Conservation (phyloP, 495 filamentous ascomycete genomes). For the Aspergillus biplanus region DNA sequence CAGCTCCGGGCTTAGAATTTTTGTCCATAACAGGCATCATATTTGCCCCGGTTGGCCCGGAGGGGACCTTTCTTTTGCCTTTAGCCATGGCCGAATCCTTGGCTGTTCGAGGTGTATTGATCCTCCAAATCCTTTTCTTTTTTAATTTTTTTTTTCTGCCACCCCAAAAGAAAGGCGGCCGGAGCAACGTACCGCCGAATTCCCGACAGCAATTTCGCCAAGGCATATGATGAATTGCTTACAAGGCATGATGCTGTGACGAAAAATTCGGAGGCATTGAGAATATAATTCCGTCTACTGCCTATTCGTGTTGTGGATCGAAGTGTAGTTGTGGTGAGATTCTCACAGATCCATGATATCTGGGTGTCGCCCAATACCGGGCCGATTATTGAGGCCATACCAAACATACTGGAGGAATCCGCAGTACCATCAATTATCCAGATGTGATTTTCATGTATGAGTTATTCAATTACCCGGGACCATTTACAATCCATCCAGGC, state of each 20-base stretch:
- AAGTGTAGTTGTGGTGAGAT: conserved; percentile 4
- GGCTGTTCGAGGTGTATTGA: conserved; percentile 23
- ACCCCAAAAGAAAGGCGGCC: conserved; percentile 33
- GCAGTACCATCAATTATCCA: conserved; percentile 21
- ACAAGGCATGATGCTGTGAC: not conserved
- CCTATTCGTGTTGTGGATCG: not conserved
- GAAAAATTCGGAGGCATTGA: not conserved
- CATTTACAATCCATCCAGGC: not conserved
- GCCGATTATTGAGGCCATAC: conserved; percentile 26
- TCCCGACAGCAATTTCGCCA: conserved; percentile 23
- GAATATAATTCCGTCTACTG: not conserved
- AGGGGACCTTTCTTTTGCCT: conserved; percentile 46
- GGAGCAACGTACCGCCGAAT: conserved; percentile 32
- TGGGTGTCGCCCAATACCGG: conserved; percentile 29
- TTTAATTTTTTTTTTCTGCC: conserved; percentile 42
- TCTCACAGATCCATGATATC: conserved; percentile 28
- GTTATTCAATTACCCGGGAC: not conserved
- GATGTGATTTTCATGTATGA: conserved; percentile 32
- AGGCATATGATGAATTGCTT: conserved; percentile 14
- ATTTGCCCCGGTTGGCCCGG: conserved; percentile 43
- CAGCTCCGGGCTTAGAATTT: conserved; percentile 29
- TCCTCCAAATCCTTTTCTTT: conserved; percentile 17
- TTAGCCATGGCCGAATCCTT: conserved; percentile 37
- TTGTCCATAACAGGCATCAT: conserved; percentile 24
- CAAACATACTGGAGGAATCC: conserved; percentile 27